Evolutionary conservation across 257 asterid species (phyloP), one percentile per base, ranked within the genome.

Genomic region (Rhazya stricta): DNA sequence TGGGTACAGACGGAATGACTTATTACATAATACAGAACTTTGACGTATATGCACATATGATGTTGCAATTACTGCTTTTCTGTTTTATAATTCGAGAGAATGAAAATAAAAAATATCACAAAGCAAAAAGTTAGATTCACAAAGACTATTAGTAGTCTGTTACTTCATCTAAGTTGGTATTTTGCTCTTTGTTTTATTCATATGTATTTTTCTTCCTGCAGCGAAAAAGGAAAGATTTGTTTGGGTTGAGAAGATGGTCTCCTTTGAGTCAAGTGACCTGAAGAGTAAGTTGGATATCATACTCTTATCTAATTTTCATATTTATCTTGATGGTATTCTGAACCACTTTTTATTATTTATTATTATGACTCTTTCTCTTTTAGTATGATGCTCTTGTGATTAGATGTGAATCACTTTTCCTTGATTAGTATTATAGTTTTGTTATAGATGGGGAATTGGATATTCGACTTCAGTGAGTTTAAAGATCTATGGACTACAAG

Each of bases 211-310:
- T 45, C 27, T 42, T 76, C 42, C 74, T 76, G 74, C 75, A 76
- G 79, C 63, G 34, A 32, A 8, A 74, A 50, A 58, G 71, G 37
- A 48, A 36, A 50, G 54, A 39, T 41, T 23, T 62, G 53, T 72
- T 63, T 71, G 60, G 12, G 67, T 60, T 11, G 39, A 75, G 67
- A 81, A 63, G 74, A 83, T 83, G 85, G 84, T 71, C 58, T 81
- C 81, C 11, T 81, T 81, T 51, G 86, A 79, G 76, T 48, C 81
- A 62, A 83, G 80, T 77, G 84, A 81, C 74, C 25, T 85, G 74
- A 85, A 62, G 76, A 81, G 86, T 85, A 77, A 83, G 87, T n/a
- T 60, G 39, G 23, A 69, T 60, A n/a, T 12, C 3, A 9, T 39
- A 15, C 51, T 41, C 23, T n/a, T 54, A 37, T 43, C 15, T 29